These are phyloP conservation scores for Lojkania enalia DNA, from an alignment of 2,329 filamentous ascomycete species.

Conservation along the genomic window DNA sequence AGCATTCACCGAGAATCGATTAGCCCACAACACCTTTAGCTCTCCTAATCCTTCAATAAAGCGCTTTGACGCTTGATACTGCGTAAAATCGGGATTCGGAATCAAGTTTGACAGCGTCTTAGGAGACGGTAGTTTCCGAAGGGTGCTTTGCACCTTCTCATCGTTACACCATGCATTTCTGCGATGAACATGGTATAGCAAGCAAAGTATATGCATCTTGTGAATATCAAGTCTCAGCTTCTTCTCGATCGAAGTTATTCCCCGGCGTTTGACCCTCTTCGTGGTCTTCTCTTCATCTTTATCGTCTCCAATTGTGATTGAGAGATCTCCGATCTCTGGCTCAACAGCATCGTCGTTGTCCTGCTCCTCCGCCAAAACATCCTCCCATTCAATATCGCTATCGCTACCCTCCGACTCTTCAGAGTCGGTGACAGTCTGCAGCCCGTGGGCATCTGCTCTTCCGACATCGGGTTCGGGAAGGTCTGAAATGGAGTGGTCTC, in stretches of 20 bases:
- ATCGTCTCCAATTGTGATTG: conserved; percentile 46
- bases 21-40: conserved; percentile 67
- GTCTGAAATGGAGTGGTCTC: background rate
- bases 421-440: conserved; percentile 47
- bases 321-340: conserved; percentile 44
- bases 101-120: conserved; percentile 70
- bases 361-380: conserved; percentile 42
- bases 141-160: conserved; percentile 61
- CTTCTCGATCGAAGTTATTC: conserved; percentile 60
- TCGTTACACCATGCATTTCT: conserved; percentile 93
- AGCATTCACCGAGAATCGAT: conserved; percentile 70
- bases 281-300: conserved; percentile 36
- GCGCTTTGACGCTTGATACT: conserved; percentile 75
- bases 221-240: conserved; percentile 74
- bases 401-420: conserved; percentile 58
- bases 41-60: conserved; percentile 79
- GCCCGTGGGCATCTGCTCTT: conserved; percentile 32
- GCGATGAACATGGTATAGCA: conserved; percentile 74
- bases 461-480: conserved; percentile 12
- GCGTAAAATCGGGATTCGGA: conserved; percentile 66
- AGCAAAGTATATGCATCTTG: conserved; percentile 80
- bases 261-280: conserved; percentile 51
- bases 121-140: conserved; percentile 61
- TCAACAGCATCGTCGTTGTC: conserved; percentile 28
- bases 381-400: conserved; percentile 66